Evolutionary conservation across 2,329 filamentous ascomycete genomes (phyloP).

Genomic region (Macrophomina phaseolina): DNA sequence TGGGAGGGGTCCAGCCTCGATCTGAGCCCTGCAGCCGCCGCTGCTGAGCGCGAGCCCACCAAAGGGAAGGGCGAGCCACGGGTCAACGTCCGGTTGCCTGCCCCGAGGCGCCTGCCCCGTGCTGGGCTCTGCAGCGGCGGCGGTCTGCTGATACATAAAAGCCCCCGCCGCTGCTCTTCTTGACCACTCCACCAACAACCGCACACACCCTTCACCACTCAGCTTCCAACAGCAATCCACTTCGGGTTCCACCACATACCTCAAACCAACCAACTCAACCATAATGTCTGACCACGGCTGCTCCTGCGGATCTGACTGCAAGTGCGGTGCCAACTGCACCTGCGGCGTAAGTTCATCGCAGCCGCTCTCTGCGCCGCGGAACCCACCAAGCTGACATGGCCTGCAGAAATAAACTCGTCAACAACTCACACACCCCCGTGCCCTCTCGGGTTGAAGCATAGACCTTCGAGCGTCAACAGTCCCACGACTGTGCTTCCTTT

Average conservation of each 20-base stretch:
- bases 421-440: constrained; percentile 1
- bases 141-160: constrained; percentile 26
- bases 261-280: constrained; percentile 4
- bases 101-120: neutral
- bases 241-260: constrained; percentile 12
- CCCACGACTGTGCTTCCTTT: constrained; percentile 1
- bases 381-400: constrained; percentile 13
- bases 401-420: constrained; percentile 13
- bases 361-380: neutral
- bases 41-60: neutral
- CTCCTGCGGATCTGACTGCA: constrained; percentile 33
- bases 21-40: constrained; percentile 7
- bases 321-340: constrained; percentile 32
- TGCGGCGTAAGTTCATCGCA: constrained; percentile 33
- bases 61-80: neutral
- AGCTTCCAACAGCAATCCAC: constrained; percentile 5
- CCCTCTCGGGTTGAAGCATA: constrained; percentile 11
- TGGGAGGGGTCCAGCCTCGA: neutral
- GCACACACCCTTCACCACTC: constrained; percentile 8
- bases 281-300: constrained; percentile 30
- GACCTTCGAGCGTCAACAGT: neutral
- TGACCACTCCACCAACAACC: neutral
- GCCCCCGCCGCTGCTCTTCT: constrained; percentile 4
- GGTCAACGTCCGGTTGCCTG: constrained; percentile 3
- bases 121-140: neutral